Evolutionary conservation across 805 yeast species (phyloP), one percentile per base, ranked within the genome.

Genomic region (Saccharomycopsis babjevae): DNA sequence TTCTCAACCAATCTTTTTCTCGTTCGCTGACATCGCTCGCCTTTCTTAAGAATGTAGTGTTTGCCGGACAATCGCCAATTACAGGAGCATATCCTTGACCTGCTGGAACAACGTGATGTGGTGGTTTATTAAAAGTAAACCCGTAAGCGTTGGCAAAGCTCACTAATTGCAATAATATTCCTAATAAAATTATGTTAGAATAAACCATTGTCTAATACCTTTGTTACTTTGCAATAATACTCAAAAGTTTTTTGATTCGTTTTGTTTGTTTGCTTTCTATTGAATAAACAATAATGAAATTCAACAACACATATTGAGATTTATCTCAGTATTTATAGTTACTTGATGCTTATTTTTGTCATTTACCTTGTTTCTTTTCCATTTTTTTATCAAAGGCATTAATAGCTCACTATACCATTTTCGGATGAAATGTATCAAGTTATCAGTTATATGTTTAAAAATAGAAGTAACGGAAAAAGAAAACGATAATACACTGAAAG

Each of bases 1-100:
- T 74, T 28, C 72, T 66, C 15, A 86, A 67, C 89, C 89, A 85
- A 0, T 68, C 77, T 0, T 64, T 58, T 67, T 86, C 92, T 11
- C 71, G 69, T 0, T 68, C 66, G 1, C 84, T 79, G 6, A 85
- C 64, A 3, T 69, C 67, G 46, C 67, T 68, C 0, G 88, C 88
- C 7, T 72, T 72, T 68, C 91, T 77, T 1, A 77, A 69, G 6
- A 76, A 66, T 20, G 22, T 30, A 18, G 36, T 54, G 34, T 28
- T 42, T 1, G 69, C 56, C 60, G 84, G 87, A 71, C 89, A 84
- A 1, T 76, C 73, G 6, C 83, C 79, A 15, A 72, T 70, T 0
- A 81, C 84, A 0, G 89, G 89, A 1, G 85, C 85, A 64, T 85
- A 55, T 5, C 57, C 57, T 32, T 54, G 39, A 38, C 42, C 57